Conservation (phyloP, 2,329 filamentous ascomycete species). For the Colletotrichum camelliae region DNA sequence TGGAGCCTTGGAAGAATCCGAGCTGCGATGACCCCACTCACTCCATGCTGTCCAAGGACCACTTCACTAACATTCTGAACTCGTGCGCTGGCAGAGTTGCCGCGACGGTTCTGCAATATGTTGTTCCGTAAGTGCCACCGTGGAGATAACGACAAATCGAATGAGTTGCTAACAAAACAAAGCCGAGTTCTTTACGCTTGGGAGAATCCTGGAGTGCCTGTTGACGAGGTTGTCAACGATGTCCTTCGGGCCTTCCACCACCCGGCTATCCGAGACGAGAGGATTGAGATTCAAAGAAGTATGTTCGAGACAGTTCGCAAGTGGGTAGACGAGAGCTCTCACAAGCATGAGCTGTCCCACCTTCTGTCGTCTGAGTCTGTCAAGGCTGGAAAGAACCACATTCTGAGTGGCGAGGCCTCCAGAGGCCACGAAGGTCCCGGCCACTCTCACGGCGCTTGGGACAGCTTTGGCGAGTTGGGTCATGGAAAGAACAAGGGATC, state of each 20-base stretch:
- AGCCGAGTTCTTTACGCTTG: constrained; percentile 87
- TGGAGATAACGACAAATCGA: neutral
- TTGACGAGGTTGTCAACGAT: constrained; percentile 84
- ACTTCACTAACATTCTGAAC: constrained; percentile 82
- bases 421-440: constrained; percentile 42
- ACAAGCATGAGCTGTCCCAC: constrained; percentile 71
- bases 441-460: constrained; percentile 45
- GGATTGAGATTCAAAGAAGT: constrained; percentile 78
- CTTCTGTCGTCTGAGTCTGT: constrained; percentile 87
- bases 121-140: constrained; percentile 68
- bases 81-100: constrained; percentile 78
- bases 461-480: constrained; percentile 48
- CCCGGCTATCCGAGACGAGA: constrained; percentile 78
- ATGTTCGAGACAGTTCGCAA: constrained; percentile 89
- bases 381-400: constrained; percentile 81
- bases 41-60: constrained; percentile 83
- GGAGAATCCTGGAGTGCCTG: constrained; percentile 84
- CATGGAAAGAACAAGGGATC: constrained; percentile 65
- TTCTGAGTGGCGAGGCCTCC: constrained; percentile 41
- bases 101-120: constrained; percentile 80
- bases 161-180: constrained; percentile 25
- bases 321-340: constrained; percentile 77
- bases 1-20: constrained; percentile 81
- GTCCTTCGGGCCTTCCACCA: constrained; percentile 88
- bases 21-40: constrained; percentile 80